Evolutionary conservation across 2,329 filamentous ascomycete genomes (phyloP), one percentile per base, ranked within the genome.

Genomic region (Neospermospora avenae): DNA sequence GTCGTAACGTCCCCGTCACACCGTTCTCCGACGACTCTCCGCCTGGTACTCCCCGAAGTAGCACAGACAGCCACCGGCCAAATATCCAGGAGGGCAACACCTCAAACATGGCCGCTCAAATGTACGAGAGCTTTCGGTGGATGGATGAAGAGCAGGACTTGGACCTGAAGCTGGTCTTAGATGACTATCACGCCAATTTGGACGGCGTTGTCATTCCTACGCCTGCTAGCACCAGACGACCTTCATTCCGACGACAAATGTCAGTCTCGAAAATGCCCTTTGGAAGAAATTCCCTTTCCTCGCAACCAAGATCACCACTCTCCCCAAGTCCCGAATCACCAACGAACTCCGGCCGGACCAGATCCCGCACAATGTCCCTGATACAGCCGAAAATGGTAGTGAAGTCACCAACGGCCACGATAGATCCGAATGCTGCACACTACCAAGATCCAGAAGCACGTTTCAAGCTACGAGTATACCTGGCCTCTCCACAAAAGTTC

Each of bases 381-480:
- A 84, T 85, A 42, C 77, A 52, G 2, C 76, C 80, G 35, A 69
- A 67, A 14, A 79, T 82, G 59, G 49, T 41, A 5, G 61, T 67
- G n/a, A 67, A 72, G 1, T 74, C 78, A 28, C 77, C 77, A 1
- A 71, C 78, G 13, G 75, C 80, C 1, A 80, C 80, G 20, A 84
- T 90, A 60, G 91, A 96, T 68, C 82, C 87, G 4, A 80, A 83
- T 35, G 89, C 91, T 3, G 84, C 90, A 39, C 89, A 96, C 75
- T 97, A 96, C 70, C 90, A 91, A 72, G 92, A 97, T 68, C 91
- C 92, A 0, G 90, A 96, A 72, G 91, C 93, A 41, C 85, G 93
- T 35, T 81, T 91, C 68, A 96, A 96, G 75, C 79, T 98, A 20
- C 86, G 92, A 13, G 86, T 91, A 6, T 96, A 93, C 69, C 83